Conservation (phyloP, 139 green algal species). For the Chlorella vulgaris region DNA sequence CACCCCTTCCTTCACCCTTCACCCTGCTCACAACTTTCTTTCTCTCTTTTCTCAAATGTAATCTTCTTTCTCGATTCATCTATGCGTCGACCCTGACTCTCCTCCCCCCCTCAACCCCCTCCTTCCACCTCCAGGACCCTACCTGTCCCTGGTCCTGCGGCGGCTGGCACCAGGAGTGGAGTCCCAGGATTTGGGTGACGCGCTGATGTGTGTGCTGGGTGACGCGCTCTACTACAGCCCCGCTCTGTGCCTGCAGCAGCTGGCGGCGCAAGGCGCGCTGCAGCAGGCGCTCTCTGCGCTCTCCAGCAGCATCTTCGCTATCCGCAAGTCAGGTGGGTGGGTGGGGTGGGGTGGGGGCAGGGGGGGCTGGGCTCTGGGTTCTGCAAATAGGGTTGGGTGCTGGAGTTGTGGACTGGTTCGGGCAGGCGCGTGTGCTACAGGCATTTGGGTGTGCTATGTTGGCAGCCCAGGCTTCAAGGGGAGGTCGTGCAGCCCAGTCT, state of each 20-base stretch:
- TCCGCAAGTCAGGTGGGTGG: constrained; percentile 29
- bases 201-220: constrained; percentile 73
- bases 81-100: too few relatives aligned
- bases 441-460: too few relatives aligned
- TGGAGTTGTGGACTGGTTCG: too few relatives aligned
- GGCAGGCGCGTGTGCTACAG: too few relatives aligned
- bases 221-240: constrained; percentile 94
- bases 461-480: too few relatives aligned
- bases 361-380: not conserved
- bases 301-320: constrained; percentile 55
- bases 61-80: too few relatives aligned
- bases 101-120: not conserved
- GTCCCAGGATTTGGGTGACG: constrained; percentile 52
- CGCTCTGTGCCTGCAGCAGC: constrained; percentile 62
- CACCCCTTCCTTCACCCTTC: too few relatives aligned
- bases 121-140: constrained; percentile 28
- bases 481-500: too few relatives aligned
- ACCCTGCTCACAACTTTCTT: too few relatives aligned
- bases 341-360: not conserved
- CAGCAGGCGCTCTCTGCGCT: constrained; percentile 38
- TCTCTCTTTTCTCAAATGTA: too few relatives aligned
- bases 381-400: too few relatives aligned
- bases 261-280: constrained; percentile 57
- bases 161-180: constrained; percentile 15
- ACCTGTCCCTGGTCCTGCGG: constrained; percentile 32